phyloP scores from a whole-genome alignment of 1,139 yeast species.

The Martiniozyma asiatica region DNA sequence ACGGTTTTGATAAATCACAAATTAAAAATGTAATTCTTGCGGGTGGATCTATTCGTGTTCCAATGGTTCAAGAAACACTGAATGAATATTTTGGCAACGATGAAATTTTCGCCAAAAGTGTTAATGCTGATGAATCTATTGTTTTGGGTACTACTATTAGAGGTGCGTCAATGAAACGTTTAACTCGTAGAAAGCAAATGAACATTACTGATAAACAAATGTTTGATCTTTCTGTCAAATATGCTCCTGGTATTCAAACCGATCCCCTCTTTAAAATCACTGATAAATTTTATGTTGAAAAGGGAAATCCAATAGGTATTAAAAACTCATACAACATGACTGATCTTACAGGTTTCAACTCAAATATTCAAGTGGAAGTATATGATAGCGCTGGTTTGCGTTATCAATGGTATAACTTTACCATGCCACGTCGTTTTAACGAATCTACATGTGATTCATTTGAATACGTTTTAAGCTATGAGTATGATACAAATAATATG shows the following conservation, averaged over 20 bases:
- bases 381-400: slow-evolving; percentile 42
- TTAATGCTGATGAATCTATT: slow-evolving; percentile 92
- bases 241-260: neutral
- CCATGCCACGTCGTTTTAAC: slow-evolving; percentile 21
- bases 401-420: slow-evolving; percentile 9
- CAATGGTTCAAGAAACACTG: slow-evolving; percentile 61
- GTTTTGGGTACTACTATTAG: slow-evolving; percentile 80
- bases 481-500: slow-evolving; percentile 37
- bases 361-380: slow-evolving; percentile 29
- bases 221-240: slow-evolving; percentile 1
- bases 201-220: slow-evolving; percentile 41
- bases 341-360: neutral
- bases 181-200: slow-evolving; percentile 52
- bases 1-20: slow-evolving; percentile 24
- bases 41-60: slow-evolving; percentile 92
- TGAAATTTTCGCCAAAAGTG: slow-evolving; percentile 59
- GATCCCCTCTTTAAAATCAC: too few relatives aligned
- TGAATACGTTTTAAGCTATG: slow-evolving; percentile 33
- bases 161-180: slow-evolving; percentile 55
- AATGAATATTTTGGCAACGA: slow-evolving; percentile 39
- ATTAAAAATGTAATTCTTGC: slow-evolving; percentile 63
- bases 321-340: slow-evolving; percentile 5
- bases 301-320: slow-evolving; percentile 1
- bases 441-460: slow-evolving; percentile 34
- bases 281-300: too few relatives aligned